phyloP scores from a whole-genome alignment of 2,329 filamentous ascomycete genomes.

The Diaporthe citrichinensis region DNA sequence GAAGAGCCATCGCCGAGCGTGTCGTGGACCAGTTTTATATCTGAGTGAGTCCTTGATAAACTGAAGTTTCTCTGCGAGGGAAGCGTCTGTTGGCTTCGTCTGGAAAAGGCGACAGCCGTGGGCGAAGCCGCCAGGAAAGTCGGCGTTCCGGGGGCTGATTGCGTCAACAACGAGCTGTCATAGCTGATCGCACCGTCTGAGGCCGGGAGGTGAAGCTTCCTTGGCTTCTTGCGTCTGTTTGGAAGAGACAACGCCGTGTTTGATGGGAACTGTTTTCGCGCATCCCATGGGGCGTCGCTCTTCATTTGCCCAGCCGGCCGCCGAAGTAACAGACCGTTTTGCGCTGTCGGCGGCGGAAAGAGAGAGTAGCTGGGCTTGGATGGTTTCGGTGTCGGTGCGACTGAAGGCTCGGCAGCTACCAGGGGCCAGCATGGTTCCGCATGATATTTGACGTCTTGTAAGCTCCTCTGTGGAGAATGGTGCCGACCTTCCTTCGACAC shows the following conservation, averaged over 20 bases:
- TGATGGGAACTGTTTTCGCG: background rate
- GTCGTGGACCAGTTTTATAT: background rate
- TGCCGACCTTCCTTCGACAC: background rate
- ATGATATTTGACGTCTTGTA: background rate
- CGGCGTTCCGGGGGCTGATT: slow-evolving; percentile 18
- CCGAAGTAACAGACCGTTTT: background rate
- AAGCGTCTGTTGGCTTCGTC: slow-evolving; percentile 20
- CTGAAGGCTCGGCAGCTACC: slow-evolving; percentile 37
- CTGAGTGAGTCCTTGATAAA: slow-evolving; percentile 14
- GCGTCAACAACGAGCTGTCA: slow-evolving; percentile 27
- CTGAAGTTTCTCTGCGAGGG: slow-evolving; percentile 14
- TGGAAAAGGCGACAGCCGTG: slow-evolving; percentile 15
- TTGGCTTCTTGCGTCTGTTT: slow-evolving; percentile 25
- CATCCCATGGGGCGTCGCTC: slow-evolving; percentile 18
- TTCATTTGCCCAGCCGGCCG: background rate
- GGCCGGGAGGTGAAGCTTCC: slow-evolving; percentile 29
- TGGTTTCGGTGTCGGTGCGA: slow-evolving; percentile 48
- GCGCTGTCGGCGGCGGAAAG: slow-evolving; percentile 32
- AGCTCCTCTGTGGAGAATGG: background rate
- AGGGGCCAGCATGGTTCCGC: slow-evolving; percentile 53
- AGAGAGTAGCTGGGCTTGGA: slow-evolving; percentile 39
- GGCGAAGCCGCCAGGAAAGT: slow-evolving; percentile 6
- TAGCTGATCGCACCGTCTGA: slow-evolving; percentile 35
- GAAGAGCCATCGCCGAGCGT: background rate
- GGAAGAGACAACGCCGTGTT: background rate